A percentile compares a stretch with the other conserved stretches of the same genome.
These are phyloP conservation scores for Aspergillus ruber DNA, from an alignment of 2,329 filamentous ascomycete genomes.

Conservation along the genomic window DNA sequence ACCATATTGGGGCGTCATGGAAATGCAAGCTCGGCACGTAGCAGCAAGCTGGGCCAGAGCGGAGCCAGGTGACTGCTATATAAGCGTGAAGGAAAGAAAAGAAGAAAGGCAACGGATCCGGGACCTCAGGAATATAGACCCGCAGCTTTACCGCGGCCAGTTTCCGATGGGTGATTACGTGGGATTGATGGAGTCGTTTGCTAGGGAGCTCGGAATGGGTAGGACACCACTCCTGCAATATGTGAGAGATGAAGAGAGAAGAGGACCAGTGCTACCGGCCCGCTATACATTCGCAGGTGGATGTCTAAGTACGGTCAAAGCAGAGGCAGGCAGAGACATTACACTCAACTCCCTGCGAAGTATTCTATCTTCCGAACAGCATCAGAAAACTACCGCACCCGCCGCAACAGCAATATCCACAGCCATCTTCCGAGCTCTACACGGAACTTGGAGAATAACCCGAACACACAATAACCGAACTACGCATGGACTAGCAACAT, in stretches of 20 bases:
- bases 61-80: slow-evolving; percentile 1
- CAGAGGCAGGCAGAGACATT: slow-evolving; percentile 30
- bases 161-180: slow-evolving; percentile 81
- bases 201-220: slow-evolving; percentile 50
- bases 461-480: slow-evolving; percentile 42
- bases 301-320: neutral
- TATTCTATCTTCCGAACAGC: neutral
- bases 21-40: slow-evolving; percentile 72
- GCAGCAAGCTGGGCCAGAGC: slow-evolving; percentile 52
- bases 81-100: slow-evolving; percentile 15
- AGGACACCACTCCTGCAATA: slow-evolving; percentile 30
- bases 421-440: slow-evolving; percentile 64
- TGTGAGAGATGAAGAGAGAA: slow-evolving; percentile 20
- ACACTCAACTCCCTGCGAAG: slow-evolving; percentile 44
- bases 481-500: slow-evolving; percentile 57
- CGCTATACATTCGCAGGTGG: slow-evolving; percentile 40
- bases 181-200: slow-evolving; percentile 67
- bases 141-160: slow-evolving; percentile 46
- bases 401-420: slow-evolving; percentile 46
- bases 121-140: slow-evolving; percentile 11
- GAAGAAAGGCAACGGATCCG: slow-evolving; percentile 20
- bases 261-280: slow-evolving; percentile 47
- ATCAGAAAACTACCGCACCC: neutral
- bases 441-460: slow-evolving; percentile 60
- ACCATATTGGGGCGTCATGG: slow-evolving; percentile 81